phyloP scores from a whole-genome alignment of 768 basidiomycete genomes.

The Pleurotus cornucopiae region DNA sequence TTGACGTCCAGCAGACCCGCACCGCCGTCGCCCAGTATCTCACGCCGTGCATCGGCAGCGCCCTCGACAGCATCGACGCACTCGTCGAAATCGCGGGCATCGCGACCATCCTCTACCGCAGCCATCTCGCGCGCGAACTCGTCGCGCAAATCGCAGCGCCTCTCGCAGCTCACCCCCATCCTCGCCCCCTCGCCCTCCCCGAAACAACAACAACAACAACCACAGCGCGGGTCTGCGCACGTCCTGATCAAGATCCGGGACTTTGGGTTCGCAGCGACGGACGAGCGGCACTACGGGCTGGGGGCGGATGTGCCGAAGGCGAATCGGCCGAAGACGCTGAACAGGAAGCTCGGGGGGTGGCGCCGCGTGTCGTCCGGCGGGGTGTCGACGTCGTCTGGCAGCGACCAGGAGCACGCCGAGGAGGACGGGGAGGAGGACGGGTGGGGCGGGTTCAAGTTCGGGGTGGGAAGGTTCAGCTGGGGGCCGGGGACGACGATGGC shows the following conservation, averaged over 20 bases:
- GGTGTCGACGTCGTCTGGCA: constrained; percentile 7
- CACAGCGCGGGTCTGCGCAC: constrained; percentile 14
- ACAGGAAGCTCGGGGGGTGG: constrained; percentile 18
- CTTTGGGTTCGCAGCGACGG: constrained; percentile 29
- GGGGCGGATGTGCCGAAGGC: constrained; percentile 36
- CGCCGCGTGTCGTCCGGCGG: background rate
- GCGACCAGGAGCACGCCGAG: constrained; percentile 13
- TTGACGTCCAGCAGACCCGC: constrained; percentile 11
- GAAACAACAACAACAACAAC: background rate
- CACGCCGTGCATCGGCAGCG: constrained; percentile 12
- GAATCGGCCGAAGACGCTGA: constrained; percentile 31
- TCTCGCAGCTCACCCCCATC: constrained; percentile 8
- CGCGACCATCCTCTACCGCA: constrained; percentile 10
- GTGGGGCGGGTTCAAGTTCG: constrained; percentile 23
- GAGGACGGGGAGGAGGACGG: constrained; percentile 21
- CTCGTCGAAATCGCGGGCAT: background rate
- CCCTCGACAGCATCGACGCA: constrained; percentile 10
- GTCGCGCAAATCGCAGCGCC: constrained; percentile 1
- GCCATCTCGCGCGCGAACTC: constrained; percentile 11
- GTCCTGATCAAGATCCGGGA: constrained; percentile 40
- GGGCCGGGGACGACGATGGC: constrained; percentile 7
- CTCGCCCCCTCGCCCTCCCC: constrained; percentile 3
- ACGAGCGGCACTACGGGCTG: constrained; percentile 34
- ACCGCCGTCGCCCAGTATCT: constrained; percentile 9
- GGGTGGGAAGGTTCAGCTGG: constrained; percentile 24